Conservation (phyloP, 768 basidiomycete species). For the Naganishia antarctica region DNA sequence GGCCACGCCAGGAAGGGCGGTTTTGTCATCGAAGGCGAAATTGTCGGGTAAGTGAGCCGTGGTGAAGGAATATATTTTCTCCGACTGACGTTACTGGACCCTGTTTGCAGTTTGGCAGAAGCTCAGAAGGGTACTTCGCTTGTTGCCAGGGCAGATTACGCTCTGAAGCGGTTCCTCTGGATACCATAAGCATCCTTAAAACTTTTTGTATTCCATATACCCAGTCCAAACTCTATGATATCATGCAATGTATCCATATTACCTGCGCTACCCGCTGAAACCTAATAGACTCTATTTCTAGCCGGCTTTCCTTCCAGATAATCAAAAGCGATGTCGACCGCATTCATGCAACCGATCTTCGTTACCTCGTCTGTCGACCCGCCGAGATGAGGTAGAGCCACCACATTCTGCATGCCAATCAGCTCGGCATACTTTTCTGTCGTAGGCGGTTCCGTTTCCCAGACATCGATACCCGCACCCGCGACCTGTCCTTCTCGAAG, state of each 20-base stretch:
- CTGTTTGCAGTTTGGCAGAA: conserved; percentile 61
- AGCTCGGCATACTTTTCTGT: conserved; percentile 37
- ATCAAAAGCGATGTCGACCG: conserved; percentile 39
- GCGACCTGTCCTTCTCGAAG: conserved; percentile 32
- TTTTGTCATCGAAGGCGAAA: conserved; percentile 64
- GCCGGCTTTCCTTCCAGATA: conserved; percentile 37
- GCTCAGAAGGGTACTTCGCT: conserved; percentile 79
- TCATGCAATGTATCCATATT: neutral
- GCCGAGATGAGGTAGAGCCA: conserved; percentile 43
- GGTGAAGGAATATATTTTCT: conserved; percentile 12
- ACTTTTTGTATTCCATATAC: conserved; percentile 1
- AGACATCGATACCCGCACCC: conserved; percentile 46
- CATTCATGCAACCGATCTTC: conserved; percentile 34
- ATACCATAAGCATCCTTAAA: conserved; percentile 44
- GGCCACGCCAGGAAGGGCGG: conserved; percentile 45
- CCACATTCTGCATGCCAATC: conserved; percentile 37
- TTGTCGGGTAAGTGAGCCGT: conserved; percentile 63
- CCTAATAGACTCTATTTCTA: conserved; percentile 36
- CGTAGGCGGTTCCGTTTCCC: conserved; percentile 38
- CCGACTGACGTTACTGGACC: conserved; percentile 21
- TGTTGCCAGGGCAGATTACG: conserved; percentile 89
- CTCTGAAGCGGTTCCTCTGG: conserved; percentile 84
- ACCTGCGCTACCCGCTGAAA: neutral
- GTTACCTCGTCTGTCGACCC: conserved; percentile 40
- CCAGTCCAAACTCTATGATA: neutral